These are phyloP conservation scores for Chrysanthemum makinoi DNA, from an alignment of 129 eudicot species.

Conservation along the genomic window DNA sequence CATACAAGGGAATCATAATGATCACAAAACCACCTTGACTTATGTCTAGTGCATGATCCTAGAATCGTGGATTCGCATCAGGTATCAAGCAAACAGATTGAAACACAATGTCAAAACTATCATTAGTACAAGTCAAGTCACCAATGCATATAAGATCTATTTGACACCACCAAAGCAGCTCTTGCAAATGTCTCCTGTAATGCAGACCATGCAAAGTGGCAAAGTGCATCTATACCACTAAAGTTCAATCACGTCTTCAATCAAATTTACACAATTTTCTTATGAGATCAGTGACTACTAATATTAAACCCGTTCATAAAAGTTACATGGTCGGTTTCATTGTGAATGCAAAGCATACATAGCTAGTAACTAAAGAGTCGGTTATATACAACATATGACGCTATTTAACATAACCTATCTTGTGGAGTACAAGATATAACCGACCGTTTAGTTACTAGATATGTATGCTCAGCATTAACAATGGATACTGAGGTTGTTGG, in stretches of 20 bases:
- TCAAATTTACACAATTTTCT: constrained; percentile 2
- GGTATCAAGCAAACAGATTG: constrained; percentile 11
- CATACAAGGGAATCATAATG: neutral
- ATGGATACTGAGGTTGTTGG: neutral
- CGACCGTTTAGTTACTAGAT: too few relatives aligned
- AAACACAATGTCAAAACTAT: constrained; percentile 7
- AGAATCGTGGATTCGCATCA: constrained; percentile 15
- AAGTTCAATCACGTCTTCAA: constrained; percentile 12
- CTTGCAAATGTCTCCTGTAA: constrained; percentile 10
- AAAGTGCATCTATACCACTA: constrained; percentile 16
- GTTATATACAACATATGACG: neutral
- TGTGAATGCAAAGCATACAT: constrained; percentile 11
- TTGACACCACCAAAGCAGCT: constrained; percentile 10
- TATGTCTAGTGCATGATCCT: constrained; percentile 7
- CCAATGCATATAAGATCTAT: neutral
- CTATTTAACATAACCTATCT: neutral
- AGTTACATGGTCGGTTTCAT: neutral
- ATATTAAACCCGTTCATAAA: constrained; percentile 7
- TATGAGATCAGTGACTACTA: neutral
- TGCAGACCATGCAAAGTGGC: constrained; percentile 16
- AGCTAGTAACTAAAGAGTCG: constrained; percentile 1
- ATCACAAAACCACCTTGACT: constrained; percentile 12
- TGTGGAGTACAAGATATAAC: too few relatives aligned
- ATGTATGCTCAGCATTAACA: too few relatives aligned
- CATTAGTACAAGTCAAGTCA: constrained; percentile 12